Base-by-base conservation (phyloP, 192 early-diverging fungal genomes). In the Neocallimastix lanati region DNA sequence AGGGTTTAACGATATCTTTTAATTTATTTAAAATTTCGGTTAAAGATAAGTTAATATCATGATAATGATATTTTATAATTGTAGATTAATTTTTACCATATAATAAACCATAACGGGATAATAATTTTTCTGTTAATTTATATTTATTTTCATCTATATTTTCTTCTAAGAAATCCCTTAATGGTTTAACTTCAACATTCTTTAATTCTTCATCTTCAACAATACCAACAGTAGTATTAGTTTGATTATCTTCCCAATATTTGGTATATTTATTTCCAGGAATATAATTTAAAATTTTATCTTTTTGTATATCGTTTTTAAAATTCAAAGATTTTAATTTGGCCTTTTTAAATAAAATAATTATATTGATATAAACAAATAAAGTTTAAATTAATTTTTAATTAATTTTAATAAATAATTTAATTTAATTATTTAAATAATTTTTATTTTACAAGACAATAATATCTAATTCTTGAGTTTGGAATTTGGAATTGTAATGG, bases 401-500 rank as follows among this genome's bases (percentile, higher is more conserved):
- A n/a, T n/a, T n/a, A n/a, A n/a, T n/a, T n/a, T n/a, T n/a, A n/a
- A n/a, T n/a, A n/a, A n/a, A n/a, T n/a, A n/a, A n/a, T n/a, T n/a
- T n/a, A n/a, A n/a, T n/a, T n/a, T n/a, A n/a, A n/a, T n/a, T n/a
- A n/a, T n/a, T n/a, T n/a, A n/a, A n/a, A n/a, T n/a, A n/a, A n/a
- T n/a, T n/a, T n/a, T n/a, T n/a, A n/a, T n/a, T 81, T 79, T 76
- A 86, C 90, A 80, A 94, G 81, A 37, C 92, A 84, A 79, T 93
- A 95, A 80, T 95, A 94, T 79, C 93, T 84, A 78, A 92, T 88
- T 33, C 93, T 86, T 28, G 93, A 93, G 80, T 95, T 95, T 16
- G 93, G 93, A 36, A 92, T 90, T 16, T 91, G 89, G 21, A 93
- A 81, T 83, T 93, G 92, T 78, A 92, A 50, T 11, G 93, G 93